Conservation (phyloP, 2,329 filamentous ascomycete genomes). For the Microcera coccophila region DNA sequence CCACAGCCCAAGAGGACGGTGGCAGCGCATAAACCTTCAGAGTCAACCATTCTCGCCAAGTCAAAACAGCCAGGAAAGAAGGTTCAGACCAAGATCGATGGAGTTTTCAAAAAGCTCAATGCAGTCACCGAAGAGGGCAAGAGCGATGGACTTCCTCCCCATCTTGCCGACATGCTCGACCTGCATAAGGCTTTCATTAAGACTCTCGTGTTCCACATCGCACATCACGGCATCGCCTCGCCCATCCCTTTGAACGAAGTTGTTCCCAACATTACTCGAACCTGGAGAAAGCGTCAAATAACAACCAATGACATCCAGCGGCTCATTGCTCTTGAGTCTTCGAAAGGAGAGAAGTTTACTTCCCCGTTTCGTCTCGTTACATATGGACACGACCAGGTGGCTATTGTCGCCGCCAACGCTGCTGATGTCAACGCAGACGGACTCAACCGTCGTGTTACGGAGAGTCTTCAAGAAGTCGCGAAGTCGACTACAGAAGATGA, state of each 20-base stretch:
- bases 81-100: constrained; percentile 38
- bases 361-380: constrained; percentile 46
- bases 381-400: constrained; percentile 51
- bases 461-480: constrained; percentile 54
- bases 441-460: constrained; percentile 53
- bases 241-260: constrained; percentile 62
- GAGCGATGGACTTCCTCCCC: constrained; percentile 41
- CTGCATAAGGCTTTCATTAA: constrained; percentile 66
- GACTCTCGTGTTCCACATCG: constrained; percentile 63
- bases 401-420: constrained; percentile 58
- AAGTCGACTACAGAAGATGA: constrained; percentile 20
- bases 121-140: constrained; percentile 21
- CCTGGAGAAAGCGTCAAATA: constrained; percentile 70
- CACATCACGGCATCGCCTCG: constrained; percentile 60
- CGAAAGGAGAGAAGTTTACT: constrained; percentile 28
- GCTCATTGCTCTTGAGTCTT: constrained; percentile 58
- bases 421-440: constrained; percentile 44
- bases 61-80: constrained; percentile 27
- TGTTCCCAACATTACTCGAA: constrained; percentile 58
- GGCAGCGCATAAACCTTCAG: constrained; percentile 29
- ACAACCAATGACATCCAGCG: constrained; percentile 62
- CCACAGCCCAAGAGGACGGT: constrained; percentile 27
- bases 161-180: constrained; percentile 56
- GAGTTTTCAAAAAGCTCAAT: constrained; percentile 36
- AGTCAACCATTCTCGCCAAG: constrained; percentile 31